Evolutionary conservation across 2,329 filamentous ascomycete genomes (phyloP).

Genomic region (Pseudocercospora cruenta): DNA sequence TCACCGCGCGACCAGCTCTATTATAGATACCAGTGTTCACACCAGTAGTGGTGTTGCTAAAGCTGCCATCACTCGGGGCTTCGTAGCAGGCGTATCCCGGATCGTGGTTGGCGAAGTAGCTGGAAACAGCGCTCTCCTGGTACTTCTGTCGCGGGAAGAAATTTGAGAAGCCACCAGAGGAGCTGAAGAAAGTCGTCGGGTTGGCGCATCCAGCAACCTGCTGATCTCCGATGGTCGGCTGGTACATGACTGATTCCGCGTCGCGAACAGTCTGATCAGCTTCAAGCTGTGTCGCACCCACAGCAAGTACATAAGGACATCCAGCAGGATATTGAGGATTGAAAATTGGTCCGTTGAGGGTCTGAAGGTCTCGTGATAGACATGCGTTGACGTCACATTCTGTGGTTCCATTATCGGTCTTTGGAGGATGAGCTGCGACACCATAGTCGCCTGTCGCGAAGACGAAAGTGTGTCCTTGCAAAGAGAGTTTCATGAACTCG

Average conservation of each 20-base stretch:
- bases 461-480: conserved; percentile 56
- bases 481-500: conserved; percentile 60
- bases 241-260: conserved; percentile 27
- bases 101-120: conserved; percentile 44
- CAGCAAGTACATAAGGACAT: conserved; percentile 56
- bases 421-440: conserved; percentile 26
- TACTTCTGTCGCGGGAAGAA: conserved; percentile 52
- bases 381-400: conserved; percentile 7
- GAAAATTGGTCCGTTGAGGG: conserved; percentile 40
- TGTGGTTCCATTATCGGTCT: conserved; percentile 46
- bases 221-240: conserved; percentile 7
- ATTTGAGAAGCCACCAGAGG: conserved; percentile 55
- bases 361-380: conserved; percentile 3
- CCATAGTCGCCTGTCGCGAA: conserved; percentile 53
- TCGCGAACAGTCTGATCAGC: conserved; percentile 30
- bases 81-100: conserved; percentile 18
- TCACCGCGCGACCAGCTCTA: conserved; percentile 42
- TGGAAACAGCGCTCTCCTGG: conserved; percentile 46
- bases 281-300: conserved; percentile 52
- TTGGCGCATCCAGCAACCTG: background rate
- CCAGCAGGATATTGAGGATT: conserved; percentile 51
- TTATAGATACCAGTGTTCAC: conserved; percentile 32
- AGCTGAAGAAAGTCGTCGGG: conserved; percentile 10
- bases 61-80: background rate
- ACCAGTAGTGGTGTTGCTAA: conserved; percentile 2